Evolutionary conservation across 179 eudicot genomes (phyloP).

Genomic region (Kewa caespitosa): DNA sequence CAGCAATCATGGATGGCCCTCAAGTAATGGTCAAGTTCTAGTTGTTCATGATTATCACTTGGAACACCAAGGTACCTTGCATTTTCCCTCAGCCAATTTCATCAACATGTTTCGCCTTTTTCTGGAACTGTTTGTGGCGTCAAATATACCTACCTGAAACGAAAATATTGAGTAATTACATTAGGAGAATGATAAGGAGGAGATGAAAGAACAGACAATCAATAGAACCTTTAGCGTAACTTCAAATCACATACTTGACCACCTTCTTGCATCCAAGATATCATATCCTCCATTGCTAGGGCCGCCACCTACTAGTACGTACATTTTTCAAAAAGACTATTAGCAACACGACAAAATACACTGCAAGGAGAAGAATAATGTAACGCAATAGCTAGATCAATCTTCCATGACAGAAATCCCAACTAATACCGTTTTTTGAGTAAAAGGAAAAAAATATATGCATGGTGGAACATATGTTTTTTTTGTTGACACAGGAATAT

Average conservation of each 20-base stretch:
- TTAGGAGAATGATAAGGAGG: slow-evolving; percentile 2
- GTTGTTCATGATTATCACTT: neutral
- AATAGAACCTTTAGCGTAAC: slow-evolving; percentile 11
- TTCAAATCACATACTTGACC: slow-evolving; percentile 73
- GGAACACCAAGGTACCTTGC: slow-evolving; percentile 64
- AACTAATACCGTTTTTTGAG: too few relatives aligned
- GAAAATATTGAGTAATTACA: slow-evolving; percentile 18
- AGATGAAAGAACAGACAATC: slow-evolving; percentile 15
- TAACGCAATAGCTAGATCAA: neutral
- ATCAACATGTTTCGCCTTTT: slow-evolving; percentile 90
- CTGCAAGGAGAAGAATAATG: neutral
- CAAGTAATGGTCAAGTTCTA: neutral
- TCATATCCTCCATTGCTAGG: slow-evolving; percentile 99
- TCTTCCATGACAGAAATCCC: too few relatives aligned
- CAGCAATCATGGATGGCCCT: neutral
- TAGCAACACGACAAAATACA: neutral
- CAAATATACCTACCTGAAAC: slow-evolving; percentile 92
- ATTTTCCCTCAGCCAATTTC: slow-evolving; percentile 98
- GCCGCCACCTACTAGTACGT: slow-evolving; percentile 92
- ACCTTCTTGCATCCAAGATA: slow-evolving; percentile 99
- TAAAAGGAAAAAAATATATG: too few relatives aligned
- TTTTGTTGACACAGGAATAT: too few relatives aligned
- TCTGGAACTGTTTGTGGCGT: slow-evolving; percentile 95
- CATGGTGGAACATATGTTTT: too few relatives aligned
- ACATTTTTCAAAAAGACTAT: slow-evolving; percentile 13